Evolutionary conservation across 768 basidiomycete genomes (phyloP).

Genomic region (Baorangia bicolor): DNA sequence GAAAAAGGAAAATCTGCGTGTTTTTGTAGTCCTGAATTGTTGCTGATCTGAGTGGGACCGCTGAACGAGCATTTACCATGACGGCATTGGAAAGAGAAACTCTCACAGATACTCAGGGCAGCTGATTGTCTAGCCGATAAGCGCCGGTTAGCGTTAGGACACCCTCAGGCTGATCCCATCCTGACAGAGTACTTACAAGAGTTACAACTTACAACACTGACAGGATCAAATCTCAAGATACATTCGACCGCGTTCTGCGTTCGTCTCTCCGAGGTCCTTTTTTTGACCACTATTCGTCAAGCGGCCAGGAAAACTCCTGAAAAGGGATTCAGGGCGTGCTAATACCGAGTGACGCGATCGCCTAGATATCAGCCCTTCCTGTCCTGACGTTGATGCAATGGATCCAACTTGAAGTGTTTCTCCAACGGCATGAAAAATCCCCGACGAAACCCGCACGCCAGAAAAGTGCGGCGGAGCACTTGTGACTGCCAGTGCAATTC

Average conservation of each 20-base stretch:
- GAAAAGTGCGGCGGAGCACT: background rate
- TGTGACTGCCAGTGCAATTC: too few species aligned
- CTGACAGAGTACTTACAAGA: too few species aligned
- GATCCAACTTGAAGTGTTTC: background rate
- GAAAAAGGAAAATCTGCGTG: background rate
- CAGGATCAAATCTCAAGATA: background rate
- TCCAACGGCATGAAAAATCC: background rate
- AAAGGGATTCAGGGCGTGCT: too few species aligned
- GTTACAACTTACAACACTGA: too few species aligned
- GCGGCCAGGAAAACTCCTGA: background rate
- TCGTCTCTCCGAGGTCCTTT: background rate
- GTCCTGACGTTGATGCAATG: too few species aligned
- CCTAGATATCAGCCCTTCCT: background rate
- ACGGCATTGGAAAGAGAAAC: background rate
- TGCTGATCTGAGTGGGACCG: too few species aligned
- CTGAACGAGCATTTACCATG: background rate
- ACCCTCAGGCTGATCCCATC: background rate
- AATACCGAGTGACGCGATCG: background rate
- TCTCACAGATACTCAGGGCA: constrained; percentile 11
- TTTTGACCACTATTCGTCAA: background rate
- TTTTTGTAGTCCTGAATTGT: background rate
- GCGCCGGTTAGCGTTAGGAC: background rate
- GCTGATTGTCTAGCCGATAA: background rate
- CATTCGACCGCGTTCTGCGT: background rate
- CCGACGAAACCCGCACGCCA: too few species aligned